These are phyloP conservation scores for Gracilaria vermiculophylla DNA, from an alignment of 23 red algal genomes.

Conservation along the genomic window DNA sequence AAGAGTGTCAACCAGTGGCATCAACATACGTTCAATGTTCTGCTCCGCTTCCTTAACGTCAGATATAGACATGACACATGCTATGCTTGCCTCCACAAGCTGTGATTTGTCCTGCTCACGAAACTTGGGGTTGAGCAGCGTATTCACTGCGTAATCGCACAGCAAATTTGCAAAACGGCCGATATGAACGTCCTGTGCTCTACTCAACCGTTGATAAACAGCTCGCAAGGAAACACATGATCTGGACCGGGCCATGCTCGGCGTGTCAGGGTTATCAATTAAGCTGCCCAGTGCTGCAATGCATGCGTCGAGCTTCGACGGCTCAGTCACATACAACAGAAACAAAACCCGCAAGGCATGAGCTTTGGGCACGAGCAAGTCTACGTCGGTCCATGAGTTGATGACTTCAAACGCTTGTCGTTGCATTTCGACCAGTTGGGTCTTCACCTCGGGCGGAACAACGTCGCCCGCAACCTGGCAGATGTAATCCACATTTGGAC, in stretches of 20 bases:
- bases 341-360: conserved; percentile 39
- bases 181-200: neutral
- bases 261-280: neutral
- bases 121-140: conserved; percentile 18
- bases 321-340: conserved; percentile 3
- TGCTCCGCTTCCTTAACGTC: conserved; percentile 14
- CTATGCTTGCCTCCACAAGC: conserved; percentile 47
- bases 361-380: conserved; percentile 4
- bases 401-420: neutral
- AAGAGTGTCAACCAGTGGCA: neutral
- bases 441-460: neutral
- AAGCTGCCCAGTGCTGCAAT: conserved; percentile 20
- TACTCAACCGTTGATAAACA: conserved; percentile 13
- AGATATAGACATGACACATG: conserved; percentile 7
- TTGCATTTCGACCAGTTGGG: neutral
- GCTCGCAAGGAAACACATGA: conserved; percentile 30
- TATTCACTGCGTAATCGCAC: conserved; percentile 29
- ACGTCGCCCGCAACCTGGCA: neutral
- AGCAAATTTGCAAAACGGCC: conserved; percentile 7
- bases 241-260: conserved; percentile 2
- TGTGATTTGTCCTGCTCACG: conserved; percentile 27
- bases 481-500: neutral
- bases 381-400: neutral
- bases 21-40: conserved; percentile 30
- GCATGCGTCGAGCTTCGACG: neutral